Conservation (phyloP, 2,329 filamentous ascomycete species). For the Aspergillus terreus region DNA sequence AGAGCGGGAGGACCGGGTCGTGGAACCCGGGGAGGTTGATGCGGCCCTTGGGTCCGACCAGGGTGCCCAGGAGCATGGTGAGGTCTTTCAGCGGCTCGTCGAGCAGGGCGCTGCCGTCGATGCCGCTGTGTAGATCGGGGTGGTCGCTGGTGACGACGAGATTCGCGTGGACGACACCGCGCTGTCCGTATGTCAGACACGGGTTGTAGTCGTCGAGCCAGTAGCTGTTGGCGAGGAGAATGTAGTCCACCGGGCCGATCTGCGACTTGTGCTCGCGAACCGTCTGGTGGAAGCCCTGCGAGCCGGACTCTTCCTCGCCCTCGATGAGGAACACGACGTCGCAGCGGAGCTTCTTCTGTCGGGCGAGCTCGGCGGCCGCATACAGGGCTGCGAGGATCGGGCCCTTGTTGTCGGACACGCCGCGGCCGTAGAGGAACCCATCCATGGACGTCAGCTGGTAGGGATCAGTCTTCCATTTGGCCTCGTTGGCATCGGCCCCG, state of each 20-base stretch:
- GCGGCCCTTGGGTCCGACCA: slow-evolving; percentile 76
- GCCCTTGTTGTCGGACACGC: slow-evolving; percentile 97
- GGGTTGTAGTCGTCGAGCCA: slow-evolving; percentile 96
- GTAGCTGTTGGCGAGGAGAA: slow-evolving; percentile 94
- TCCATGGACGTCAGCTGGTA: slow-evolving; percentile 87
- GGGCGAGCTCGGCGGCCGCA: slow-evolving; percentile 82
- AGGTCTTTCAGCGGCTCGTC: slow-evolving; percentile 92
- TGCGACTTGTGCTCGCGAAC: slow-evolving; percentile 74
- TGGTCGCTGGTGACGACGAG: slow-evolving; percentile 80
- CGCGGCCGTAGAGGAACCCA: slow-evolving; percentile 89
- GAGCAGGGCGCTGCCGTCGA: slow-evolving; percentile 87
- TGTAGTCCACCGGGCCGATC: slow-evolving; percentile 90
- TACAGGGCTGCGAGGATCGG: slow-evolving; percentile 92
- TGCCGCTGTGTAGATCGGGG: slow-evolving; percentile 89
- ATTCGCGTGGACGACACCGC: slow-evolving; percentile 90
- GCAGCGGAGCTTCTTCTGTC: slow-evolving; percentile 76
- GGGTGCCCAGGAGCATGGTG: slow-evolving; percentile 72
- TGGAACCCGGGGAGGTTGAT: slow-evolving; percentile 88
- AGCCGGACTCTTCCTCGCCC: slow-evolving; percentile 93
- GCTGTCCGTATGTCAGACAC: slow-evolving; percentile 88
- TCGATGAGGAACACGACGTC: slow-evolving; percentile 94
- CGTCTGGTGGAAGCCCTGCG: slow-evolving; percentile 81
- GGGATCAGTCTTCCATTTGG: slow-evolving; percentile 82
- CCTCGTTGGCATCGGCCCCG: slow-evolving; percentile 74
- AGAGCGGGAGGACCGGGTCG: slow-evolving; percentile 73